Evolutionary conservation across 2,329 filamentous ascomycete species (phyloP).

Genomic region (Claviceps monticola): DNA sequence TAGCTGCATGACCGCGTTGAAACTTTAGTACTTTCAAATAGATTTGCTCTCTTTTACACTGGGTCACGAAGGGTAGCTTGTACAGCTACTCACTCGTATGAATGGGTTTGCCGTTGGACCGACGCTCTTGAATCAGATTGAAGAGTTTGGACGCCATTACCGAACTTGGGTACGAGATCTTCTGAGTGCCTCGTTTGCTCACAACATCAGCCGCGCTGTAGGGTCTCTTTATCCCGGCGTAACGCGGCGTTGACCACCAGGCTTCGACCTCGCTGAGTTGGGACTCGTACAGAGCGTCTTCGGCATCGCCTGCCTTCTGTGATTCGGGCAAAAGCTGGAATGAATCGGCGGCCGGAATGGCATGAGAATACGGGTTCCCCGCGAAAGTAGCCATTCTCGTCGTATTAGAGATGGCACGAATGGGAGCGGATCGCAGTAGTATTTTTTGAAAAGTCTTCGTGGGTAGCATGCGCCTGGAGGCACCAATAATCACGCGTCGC

Average conservation of each 20-base stretch:
- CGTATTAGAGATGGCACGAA: constrained; percentile 19
- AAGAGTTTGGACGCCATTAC: constrained; percentile 93
- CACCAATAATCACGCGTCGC: constrained; percentile 19
- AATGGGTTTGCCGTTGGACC: constrained; percentile 69
- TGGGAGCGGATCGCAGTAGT: constrained; percentile 8
- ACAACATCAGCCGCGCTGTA: constrained; percentile 87
- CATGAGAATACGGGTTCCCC: constrained; percentile 16
- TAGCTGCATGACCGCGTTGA: background rate
- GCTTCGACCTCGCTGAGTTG: constrained; percentile 74
- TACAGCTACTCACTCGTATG: constrained; percentile 59
- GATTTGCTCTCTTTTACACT: no score
- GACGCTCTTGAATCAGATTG: constrained; percentile 67
- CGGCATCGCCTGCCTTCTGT: constrained; percentile 63
- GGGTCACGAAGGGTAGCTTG: background rate
- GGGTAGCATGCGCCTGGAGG: constrained; percentile 15
- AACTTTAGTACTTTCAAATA: background rate
- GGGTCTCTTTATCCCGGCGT: constrained; percentile 76
- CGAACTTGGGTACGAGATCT: constrained; percentile 82
- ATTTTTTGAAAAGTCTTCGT: constrained; percentile 9
- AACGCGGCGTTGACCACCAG: constrained; percentile 84
- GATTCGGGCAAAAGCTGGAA: constrained; percentile 75
- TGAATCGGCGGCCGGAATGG: constrained; percentile 46
- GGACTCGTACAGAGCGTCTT: constrained; percentile 73
- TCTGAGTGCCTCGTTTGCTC: constrained; percentile 77
- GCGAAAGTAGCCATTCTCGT: constrained; percentile 16